Conservation (phyloP, 2,329 filamentous ascomycete genomes). For the Thelonectria rubi region DNA sequence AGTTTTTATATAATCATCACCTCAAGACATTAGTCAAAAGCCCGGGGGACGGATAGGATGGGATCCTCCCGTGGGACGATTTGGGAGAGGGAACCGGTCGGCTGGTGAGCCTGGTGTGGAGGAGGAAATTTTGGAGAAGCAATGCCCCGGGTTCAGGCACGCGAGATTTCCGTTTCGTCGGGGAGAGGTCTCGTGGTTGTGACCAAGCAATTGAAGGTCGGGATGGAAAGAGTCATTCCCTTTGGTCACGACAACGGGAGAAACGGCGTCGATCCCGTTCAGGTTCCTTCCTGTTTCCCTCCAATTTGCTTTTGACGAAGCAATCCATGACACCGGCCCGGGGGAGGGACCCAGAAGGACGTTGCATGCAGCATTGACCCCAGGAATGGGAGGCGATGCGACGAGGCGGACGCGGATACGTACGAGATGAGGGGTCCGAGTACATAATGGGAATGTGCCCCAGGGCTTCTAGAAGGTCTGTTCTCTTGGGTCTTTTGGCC, state of each 20-base stretch:
- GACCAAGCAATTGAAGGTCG: neutral
- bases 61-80: neutral
- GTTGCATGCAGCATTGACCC: neutral
- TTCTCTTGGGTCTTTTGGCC: neutral
- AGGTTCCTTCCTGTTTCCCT: too few species aligned
- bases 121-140: neutral
- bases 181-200: neutral
- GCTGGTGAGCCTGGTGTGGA: neutral
- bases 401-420: neutral
- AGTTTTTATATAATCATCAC: neutral
- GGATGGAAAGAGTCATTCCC: conserved; percentile 9
- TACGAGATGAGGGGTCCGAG: neutral
- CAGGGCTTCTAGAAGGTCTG: conserved; percentile 15
- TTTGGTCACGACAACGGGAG: neutral
- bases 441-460: conserved; percentile 10
- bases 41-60: neutral
- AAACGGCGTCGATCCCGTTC: neutral
- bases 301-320: too few species aligned
- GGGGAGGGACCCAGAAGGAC: neutral
- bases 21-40: conserved; percentile 3
- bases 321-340: neutral
- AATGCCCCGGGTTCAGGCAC: conserved; percentile 3
- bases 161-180: neutral
- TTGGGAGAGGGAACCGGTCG: neutral
- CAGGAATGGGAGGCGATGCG: neutral